phyloP scores from a whole-genome alignment of 768 basidiomycete genomes.

The Serpula lacrymans region DNA sequence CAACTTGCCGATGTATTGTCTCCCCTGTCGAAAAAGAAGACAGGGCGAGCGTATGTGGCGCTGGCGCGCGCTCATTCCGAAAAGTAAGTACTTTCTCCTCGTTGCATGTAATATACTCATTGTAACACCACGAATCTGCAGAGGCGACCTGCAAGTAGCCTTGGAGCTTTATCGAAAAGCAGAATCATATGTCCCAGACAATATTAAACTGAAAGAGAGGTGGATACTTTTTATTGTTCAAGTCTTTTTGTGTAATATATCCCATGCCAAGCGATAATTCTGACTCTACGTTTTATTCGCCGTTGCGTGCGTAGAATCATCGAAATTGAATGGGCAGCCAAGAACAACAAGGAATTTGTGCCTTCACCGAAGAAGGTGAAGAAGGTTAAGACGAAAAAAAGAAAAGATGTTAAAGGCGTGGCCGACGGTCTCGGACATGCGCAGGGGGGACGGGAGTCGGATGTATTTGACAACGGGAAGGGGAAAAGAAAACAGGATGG shows the following conservation, averaged over 20 bases:
- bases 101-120: background rate
- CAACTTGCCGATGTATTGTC: constrained; percentile 63
- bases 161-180: constrained; percentile 82
- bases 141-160: constrained; percentile 78
- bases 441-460: constrained; percentile 9
- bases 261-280: constrained; percentile 35
- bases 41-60: constrained; percentile 79
- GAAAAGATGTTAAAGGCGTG: constrained; percentile 22
- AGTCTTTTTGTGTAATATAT: constrained; percentile 59
- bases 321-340: constrained; percentile 77
- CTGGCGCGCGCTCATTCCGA: constrained; percentile 79
- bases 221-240: constrained; percentile 71
- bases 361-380: constrained; percentile 56
- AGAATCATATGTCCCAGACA: constrained; percentile 81
- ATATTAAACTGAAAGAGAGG: constrained; percentile 84
- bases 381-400: constrained; percentile 32
- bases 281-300: constrained; percentile 37
- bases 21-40: constrained; percentile 75
- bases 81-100: constrained; percentile 47
- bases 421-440: constrained; percentile 2
- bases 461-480: too few relatives aligned
- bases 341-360: constrained; percentile 55
- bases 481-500: constrained; percentile 11
- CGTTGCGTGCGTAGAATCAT: constrained; percentile 54
- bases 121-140: constrained; percentile 20